These are phyloP conservation scores for Wolfiporia cocos DNA, from an alignment of 1,284 basidiomycete genomes.

Conservation along the genomic window DNA sequence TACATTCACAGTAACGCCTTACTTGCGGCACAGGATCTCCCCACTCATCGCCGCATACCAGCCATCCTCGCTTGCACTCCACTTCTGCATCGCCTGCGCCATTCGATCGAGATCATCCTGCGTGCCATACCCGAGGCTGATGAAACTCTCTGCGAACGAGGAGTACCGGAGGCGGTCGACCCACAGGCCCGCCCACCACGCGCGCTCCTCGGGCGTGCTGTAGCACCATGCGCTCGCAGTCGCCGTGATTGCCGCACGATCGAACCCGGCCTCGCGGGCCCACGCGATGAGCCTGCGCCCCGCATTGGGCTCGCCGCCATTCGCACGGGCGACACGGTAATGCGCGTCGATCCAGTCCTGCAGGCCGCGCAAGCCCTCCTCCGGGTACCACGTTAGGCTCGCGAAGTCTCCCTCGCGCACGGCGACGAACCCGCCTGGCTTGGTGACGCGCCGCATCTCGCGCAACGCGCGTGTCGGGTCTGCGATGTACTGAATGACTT, in stretches of 20 bases:
- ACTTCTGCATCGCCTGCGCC: conserved; percentile 23
- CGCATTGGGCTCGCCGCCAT: conserved; percentile 25
- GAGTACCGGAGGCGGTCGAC: conserved; percentile 29
- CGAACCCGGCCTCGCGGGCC: conserved; percentile 26
- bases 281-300: conserved; percentile 24
- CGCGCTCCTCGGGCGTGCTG: conserved; percentile 27
- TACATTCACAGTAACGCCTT: too few relatives aligned
- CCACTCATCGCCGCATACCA: conserved; percentile 29
- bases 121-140: conserved; percentile 23
- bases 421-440: conserved; percentile 36
- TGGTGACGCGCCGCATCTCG: conserved; percentile 39
- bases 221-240: conserved; percentile 30
- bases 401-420: conserved; percentile 29
- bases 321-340: conserved; percentile 19
- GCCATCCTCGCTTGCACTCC: conserved; percentile 27
- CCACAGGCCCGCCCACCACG: conserved; percentile 29
- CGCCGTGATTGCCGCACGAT: conserved; percentile 17
- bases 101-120: conserved; percentile 20
- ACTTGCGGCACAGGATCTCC: conserved; percentile 22
- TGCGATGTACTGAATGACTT: conserved; percentile 36
- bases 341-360: conserved; percentile 21
- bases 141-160: conserved; percentile 23
- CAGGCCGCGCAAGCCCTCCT: conserved; percentile 20
- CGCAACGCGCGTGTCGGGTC: conserved; percentile 33
- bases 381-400: conserved; percentile 27